These are phyloP conservation scores for Euphorbia neoarborescens DNA, from an alignment of 441 rosid species.

Conservation along the genomic window DNA sequence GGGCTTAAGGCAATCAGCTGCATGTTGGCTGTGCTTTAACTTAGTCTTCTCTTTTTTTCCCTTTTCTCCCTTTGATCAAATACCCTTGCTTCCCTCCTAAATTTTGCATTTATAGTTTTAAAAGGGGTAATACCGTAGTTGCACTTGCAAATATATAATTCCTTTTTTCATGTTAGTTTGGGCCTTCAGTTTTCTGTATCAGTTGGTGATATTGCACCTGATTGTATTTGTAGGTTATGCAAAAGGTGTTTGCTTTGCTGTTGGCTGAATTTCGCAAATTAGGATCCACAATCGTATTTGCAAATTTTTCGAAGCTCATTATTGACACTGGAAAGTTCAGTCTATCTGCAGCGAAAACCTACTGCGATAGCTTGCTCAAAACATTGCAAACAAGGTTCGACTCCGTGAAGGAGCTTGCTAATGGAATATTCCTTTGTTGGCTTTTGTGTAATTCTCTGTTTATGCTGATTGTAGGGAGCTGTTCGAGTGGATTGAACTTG, in stretches of 20 bases:
- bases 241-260: conserved; percentile 87
- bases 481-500: conserved; percentile 85
- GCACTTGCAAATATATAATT: not conserved
- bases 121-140: not conserved
- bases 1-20: not conserved
- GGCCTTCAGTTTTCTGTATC: conserved; percentile 2
- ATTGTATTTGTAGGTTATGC: conserved; percentile 67
- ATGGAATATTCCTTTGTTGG: conserved; percentile 10
- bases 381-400: conserved; percentile 70
- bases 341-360: conserved; percentile 68
- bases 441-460: conserved; percentile 19
- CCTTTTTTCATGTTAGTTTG: not conserved
- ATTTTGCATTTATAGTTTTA: not conserved
- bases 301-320: conserved; percentile 79
- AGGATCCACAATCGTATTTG: conserved; percentile 85
- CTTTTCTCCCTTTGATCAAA: not conserved
- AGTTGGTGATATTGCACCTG: conserved; percentile 2
- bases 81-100: not conserved
- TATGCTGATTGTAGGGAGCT: conserved; percentile 51
- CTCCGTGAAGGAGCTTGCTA: conserved; percentile 17
- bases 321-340: conserved; percentile 82
- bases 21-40: not conserved
- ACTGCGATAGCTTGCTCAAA: conserved; percentile 80
- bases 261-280: conserved; percentile 88
- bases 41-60: not conserved